Conservation (phyloP, 345 rosid species). For the Citrus australasica region DNA sequence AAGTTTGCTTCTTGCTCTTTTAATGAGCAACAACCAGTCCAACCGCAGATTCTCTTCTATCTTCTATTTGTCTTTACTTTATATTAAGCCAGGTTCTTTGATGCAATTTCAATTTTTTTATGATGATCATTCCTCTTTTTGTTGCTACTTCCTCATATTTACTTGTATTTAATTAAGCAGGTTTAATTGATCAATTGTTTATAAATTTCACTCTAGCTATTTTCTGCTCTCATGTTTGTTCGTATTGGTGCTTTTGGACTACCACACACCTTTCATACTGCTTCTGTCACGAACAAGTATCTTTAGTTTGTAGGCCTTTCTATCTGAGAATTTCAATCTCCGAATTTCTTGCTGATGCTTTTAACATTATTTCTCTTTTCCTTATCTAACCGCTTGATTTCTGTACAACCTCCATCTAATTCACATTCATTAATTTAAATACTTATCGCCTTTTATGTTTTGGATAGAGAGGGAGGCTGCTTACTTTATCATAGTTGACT, state of each 20-base stretch:
- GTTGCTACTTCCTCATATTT: neutral
- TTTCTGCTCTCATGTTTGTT: neutral
- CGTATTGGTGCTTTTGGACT: neutral
- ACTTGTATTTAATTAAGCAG: neutral
- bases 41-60: neutral
- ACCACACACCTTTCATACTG: neutral
- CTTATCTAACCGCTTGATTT: no score
- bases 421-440: no score
- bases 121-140: neutral
- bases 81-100: no score
- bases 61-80: neutral
- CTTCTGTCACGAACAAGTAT: neutral
- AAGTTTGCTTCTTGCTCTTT: neutral
- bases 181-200: neutral
- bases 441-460: no score
- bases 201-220: neutral
- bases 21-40: neutral
- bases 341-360: no score
- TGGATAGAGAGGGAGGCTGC: no score
- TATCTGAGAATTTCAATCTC: no score
- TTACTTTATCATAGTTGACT: no score
- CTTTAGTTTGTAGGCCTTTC: no score
- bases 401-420: no score
- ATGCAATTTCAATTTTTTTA: slow-evolving; percentile 7
- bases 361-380: no score